These are phyloP conservation scores for Linnemannia schmuckeri DNA, from an alignment of 192 early-diverging fungal species.

Conservation along the genomic window DNA sequence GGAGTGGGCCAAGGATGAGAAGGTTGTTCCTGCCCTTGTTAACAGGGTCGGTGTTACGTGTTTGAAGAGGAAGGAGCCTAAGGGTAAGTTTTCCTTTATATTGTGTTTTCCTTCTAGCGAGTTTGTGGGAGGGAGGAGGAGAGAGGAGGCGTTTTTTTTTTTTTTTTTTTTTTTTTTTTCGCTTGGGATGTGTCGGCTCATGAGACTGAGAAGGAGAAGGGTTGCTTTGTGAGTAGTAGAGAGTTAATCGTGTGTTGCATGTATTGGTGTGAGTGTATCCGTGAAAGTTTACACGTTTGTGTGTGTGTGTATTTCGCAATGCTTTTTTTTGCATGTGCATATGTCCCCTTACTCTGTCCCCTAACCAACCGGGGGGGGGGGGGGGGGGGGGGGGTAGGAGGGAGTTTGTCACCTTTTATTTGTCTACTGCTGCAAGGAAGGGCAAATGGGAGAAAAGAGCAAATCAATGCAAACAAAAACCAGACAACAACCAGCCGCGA, in stretches of 20 bases:
- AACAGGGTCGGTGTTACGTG: constrained; percentile 61
- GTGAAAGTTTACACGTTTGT: too few species aligned
- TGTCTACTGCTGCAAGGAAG: neutral
- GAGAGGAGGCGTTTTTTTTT: neutral
- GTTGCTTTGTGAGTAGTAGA: too few species aligned
- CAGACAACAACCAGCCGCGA: neutral
- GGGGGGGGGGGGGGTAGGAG: too few species aligned
- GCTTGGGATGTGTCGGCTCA: too few species aligned
- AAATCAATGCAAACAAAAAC: neutral
- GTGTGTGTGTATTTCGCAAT: too few species aligned
- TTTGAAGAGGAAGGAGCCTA: constrained; percentile 78
- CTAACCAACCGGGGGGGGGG: too few species aligned
- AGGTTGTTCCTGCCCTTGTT: constrained; percentile 58
- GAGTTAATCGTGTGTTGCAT: too few species aligned
- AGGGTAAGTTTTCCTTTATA: constrained; percentile 71
- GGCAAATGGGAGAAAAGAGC: neutral
- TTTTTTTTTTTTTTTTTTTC: neutral
- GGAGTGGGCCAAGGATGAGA: constrained; percentile 67
- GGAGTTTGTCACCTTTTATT: neutral
- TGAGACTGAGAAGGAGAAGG: too few species aligned
- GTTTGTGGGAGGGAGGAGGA: neutral
- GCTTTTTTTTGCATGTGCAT: too few species aligned
- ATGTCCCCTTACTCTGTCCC: too few species aligned
- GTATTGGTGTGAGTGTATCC: too few species aligned
- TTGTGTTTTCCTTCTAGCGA: neutral